phyloP scores from a whole-genome alignment of 208 protist genomes.

The Tritrichomonas foetus region DNA sequence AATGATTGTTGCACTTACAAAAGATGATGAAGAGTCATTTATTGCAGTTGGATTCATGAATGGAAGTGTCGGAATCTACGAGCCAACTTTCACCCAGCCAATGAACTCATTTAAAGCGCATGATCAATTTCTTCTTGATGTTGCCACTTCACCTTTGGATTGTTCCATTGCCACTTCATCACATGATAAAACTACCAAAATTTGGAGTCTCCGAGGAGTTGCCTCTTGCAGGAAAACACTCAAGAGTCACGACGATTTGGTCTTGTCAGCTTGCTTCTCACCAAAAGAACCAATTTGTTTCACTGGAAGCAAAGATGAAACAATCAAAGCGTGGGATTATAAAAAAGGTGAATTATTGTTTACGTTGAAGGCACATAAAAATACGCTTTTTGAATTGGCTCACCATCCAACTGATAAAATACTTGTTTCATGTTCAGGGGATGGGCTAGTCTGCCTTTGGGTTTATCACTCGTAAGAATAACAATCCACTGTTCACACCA shows the following conservation, averaged over 20 bases:
- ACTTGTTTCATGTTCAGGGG: neutral
- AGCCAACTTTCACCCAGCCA: neutral
- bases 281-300: neutral
- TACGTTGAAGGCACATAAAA: neutral
- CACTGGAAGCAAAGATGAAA: constrained; percentile 32
- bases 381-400: neutral
- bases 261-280: neutral
- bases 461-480: no score
- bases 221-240: neutral
- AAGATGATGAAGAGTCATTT: neutral
- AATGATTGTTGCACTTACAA: neutral
- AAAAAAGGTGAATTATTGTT: neutral
- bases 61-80: neutral
- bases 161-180: neutral
- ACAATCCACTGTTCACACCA: no score
- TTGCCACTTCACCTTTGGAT: neutral
- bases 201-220: neutral
- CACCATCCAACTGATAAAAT: neutral
- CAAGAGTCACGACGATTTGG: neutral
- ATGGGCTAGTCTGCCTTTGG: neutral
- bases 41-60: constrained; percentile 36
- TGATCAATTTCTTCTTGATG: neutral
- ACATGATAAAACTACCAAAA: constrained; percentile 4
- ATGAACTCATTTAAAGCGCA: neutral
- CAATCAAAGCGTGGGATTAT: constrained; percentile 30